These are phyloP conservation scores for Solanum infundibuliforme DNA, from an alignment of 257 asterid genomes.

Conservation along the genomic window DNA sequence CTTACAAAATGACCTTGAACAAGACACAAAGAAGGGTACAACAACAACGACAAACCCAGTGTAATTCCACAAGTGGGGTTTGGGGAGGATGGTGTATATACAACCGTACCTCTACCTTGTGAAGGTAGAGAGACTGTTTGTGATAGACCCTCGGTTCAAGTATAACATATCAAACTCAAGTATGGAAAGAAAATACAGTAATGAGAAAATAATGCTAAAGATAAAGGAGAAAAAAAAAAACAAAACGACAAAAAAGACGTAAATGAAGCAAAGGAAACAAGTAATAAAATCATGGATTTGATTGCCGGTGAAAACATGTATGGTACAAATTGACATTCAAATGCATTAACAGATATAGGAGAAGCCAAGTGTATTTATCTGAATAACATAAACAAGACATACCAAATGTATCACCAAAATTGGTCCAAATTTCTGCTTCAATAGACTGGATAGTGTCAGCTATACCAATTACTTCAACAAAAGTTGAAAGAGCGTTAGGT, in stretches of 20 bases:
- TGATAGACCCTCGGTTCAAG: background rate
- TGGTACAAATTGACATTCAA: background rate
- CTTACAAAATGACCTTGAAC: background rate
- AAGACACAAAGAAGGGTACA: background rate
- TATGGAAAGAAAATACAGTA: background rate
- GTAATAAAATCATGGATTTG: background rate
- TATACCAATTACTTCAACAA: slow-evolving; percentile 82
- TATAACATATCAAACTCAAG: background rate
- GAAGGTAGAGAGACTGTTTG: background rate
- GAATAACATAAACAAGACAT: background rate
- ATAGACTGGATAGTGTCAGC: slow-evolving; percentile 68
- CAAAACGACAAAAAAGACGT: background rate
- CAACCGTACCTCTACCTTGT: background rate
- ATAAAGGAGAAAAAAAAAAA: background rate
- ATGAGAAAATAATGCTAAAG: background rate
- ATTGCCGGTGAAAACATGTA: background rate
- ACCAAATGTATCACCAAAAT: slow-evolving; percentile 79
- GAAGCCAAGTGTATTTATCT: background rate
- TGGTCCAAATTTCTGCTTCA: slow-evolving; percentile 68
- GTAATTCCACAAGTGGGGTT: background rate
- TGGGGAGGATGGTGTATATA: background rate
- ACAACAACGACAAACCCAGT: background rate
- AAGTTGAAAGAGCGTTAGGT: slow-evolving; percentile 47
- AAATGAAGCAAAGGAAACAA: background rate
- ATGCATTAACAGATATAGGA: background rate